phyloP scores from a whole-genome alignment of 2,329 filamentous ascomycete species.

The Paracamarosporium sp. region DNA sequence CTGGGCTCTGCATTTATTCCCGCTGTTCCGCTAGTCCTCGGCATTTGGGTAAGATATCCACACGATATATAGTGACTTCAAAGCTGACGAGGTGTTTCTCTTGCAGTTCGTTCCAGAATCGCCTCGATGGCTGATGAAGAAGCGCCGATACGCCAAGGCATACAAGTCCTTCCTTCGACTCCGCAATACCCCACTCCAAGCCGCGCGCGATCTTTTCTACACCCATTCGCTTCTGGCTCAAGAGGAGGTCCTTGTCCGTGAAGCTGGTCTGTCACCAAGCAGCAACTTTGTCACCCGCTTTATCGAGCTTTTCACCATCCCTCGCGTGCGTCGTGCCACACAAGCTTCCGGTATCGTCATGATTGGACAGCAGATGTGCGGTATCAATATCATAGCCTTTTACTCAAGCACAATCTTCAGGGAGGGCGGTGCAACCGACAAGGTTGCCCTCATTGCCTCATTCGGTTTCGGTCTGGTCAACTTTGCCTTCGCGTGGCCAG shows the following conservation, averaged over 20 bases:
- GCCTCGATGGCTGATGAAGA: conserved; percentile 51
- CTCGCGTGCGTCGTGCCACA: conserved; percentile 73
- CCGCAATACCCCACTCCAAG: conserved; percentile 49
- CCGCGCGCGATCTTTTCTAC: conserved; percentile 53
- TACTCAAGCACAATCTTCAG: conserved; percentile 60
- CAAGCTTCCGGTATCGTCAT: conserved; percentile 81
- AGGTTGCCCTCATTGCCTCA: conserved; percentile 58
- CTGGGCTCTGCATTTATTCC: conserved; percentile 49
- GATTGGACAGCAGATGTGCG: conserved; percentile 70
- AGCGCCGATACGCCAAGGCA: conserved; percentile 46
- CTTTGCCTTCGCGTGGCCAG: conserved; percentile 50
- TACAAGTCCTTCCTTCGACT: conserved; percentile 48
- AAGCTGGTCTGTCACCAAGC: conserved; percentile 40
- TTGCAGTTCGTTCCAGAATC: conserved; percentile 52
- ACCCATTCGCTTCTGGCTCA: conserved; percentile 46
- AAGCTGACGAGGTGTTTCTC: no score
- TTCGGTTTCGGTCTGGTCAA: conserved; percentile 65
- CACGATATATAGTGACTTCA: no score
- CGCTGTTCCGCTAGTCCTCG: conserved; percentile 46
- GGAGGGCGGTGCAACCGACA: conserved; percentile 52
- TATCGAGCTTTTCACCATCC: conserved; percentile 70
- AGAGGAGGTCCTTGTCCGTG: conserved; percentile 41
- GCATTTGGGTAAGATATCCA: no score
- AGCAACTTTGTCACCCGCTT: conserved; percentile 51
- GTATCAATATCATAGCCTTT: conserved; percentile 57